Percentiles rank a stretch among this genome's conserved stretches.
Evolutionary conservation across 2,329 filamentous ascomycete genomes (phyloP).

Genomic region (Xylariaceae sp.): DNA sequence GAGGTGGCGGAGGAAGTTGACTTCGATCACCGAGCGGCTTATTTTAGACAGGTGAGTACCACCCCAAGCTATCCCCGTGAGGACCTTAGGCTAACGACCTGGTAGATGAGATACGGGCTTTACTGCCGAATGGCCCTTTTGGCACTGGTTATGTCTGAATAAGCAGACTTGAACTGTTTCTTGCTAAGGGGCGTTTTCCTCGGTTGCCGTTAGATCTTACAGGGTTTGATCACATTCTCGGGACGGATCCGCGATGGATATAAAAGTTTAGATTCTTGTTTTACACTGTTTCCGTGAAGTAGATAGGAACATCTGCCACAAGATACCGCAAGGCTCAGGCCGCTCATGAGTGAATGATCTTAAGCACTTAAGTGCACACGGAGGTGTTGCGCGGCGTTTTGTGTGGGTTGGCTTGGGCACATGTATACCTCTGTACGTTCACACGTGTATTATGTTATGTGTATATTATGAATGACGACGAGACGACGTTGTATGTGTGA

Average conservation of each 20-base stretch:
- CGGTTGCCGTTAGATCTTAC: background rate
- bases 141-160: conserved; percentile 75
- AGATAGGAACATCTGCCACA: conserved; percentile 31
- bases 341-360: conserved; percentile 35
- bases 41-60: conserved; percentile 97
- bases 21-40: conserved; percentile 92
- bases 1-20: conserved; percentile 96
- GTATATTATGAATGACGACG: background rate
- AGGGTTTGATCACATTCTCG: conserved; percentile 7
- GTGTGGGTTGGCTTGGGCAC: conserved; percentile 15
- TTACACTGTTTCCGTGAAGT: conserved; percentile 18
- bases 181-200: background rate
- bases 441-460: conserved; percentile 15
- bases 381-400: conserved; percentile 14
- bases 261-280: conserved; percentile 20
- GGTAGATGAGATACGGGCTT: conserved; percentile 91
- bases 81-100: conserved; percentile 39
- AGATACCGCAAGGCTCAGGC: conserved; percentile 31
- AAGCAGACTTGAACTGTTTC: conserved; percentile 12
- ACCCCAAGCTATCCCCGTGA: background rate
- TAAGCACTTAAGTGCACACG: conserved; percentile 21
- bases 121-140: conserved; percentile 98
- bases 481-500: conserved; percentile 4
- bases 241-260: conserved; percentile 17
- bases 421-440: conserved; percentile 19